Evolutionary conservation across 495 filamentous ascomycete genomes (phyloP).

Genomic region (Geoglossum glabrum): DNA sequence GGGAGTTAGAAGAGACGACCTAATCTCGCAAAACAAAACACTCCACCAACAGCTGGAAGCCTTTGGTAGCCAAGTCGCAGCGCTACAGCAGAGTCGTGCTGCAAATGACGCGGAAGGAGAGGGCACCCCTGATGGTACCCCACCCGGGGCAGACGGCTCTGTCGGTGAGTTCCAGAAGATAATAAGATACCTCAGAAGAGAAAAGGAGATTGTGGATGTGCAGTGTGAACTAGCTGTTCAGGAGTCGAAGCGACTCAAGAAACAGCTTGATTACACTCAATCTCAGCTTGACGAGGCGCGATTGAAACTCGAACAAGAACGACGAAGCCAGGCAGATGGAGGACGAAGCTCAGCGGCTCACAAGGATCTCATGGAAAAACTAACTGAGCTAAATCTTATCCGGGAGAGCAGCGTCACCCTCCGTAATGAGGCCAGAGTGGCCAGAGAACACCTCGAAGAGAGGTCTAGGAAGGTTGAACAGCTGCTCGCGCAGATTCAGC

Average conservation of each 20-base stretch:
- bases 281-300: constrained; percentile 69
- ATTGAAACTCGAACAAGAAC: constrained; percentile 73
- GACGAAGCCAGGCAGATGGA: constrained; percentile 51
- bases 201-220: constrained; percentile 94
- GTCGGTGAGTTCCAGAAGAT: constrained; percentile 66
- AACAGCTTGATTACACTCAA: constrained; percentile 73
- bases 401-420: constrained; percentile 82
- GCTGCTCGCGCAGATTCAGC: constrained; percentile 55
- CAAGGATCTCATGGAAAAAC: constrained; percentile 75
- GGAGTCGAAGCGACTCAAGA: constrained; percentile 67
- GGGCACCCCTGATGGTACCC: constrained; percentile 8
- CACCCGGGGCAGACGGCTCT: neutral
- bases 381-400: constrained; percentile 86
- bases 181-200: constrained; percentile 74
- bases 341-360: constrained; percentile 50
- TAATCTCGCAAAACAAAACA: constrained; percentile 65
- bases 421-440: constrained; percentile 63
- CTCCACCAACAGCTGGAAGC: constrained; percentile 77
- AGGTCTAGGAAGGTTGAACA: constrained; percentile 55
- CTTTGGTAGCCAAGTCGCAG: constrained; percentile 53
- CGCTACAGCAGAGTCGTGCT: constrained; percentile 51
- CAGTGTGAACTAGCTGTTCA: constrained; percentile 76
- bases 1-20: constrained; percentile 55
- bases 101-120: constrained; percentile 25
- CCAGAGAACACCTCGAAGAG: constrained; percentile 49